Evolutionary conservation across 1,284 basidiomycete species (phyloP).

Genomic region (Marasmius fiardii): DNA sequence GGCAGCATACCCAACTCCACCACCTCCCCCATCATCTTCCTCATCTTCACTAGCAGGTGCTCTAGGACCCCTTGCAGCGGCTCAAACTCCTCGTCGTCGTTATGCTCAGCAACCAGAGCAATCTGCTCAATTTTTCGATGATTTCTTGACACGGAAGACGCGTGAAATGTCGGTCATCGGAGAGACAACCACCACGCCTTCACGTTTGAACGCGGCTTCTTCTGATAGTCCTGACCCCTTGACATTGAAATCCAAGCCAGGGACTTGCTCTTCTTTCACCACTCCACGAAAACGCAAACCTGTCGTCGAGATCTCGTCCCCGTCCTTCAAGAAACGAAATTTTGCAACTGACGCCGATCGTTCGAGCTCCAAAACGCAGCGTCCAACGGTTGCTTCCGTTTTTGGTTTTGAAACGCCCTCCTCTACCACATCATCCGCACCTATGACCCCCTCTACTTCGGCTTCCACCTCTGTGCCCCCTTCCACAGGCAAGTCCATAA

Average conservation of each 20-base stretch:
- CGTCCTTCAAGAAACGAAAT: not conserved
- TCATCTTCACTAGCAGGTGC: slow-evolving; percentile 14
- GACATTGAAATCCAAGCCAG: slow-evolving; percentile 24
- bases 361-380: not conserved
- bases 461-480: slow-evolving; percentile 6
- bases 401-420: not conserved
- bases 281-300: slow-evolving; percentile 51
- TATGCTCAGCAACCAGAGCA: slow-evolving; percentile 40
- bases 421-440: not conserved
- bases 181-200: slow-evolving; percentile 12
- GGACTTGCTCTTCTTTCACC: slow-evolving; percentile 20
- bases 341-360: not conserved
- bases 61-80: slow-evolving; percentile 5
- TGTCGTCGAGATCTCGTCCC: slow-evolving; percentile 13
- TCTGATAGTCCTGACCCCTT: slow-evolving; percentile 49
- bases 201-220: slow-evolving; percentile 11
- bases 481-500: slow-evolving; percentile 27
- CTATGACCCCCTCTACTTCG: slow-evolving; percentile 6
- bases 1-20: slow-evolving; percentile 4
- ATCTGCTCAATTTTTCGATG: slow-evolving; percentile 58
- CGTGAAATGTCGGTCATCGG: slow-evolving; percentile 11
- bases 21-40: slow-evolving; percentile 2
- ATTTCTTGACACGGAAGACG: slow-evolving; percentile 56
- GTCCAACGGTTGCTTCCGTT: not conserved
- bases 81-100: not conserved